A percentile compares a stretch with the other conserved stretches of the same genome.
Conservation (phyloP, 345 rosid species). For the Camelina sativa region DNA sequence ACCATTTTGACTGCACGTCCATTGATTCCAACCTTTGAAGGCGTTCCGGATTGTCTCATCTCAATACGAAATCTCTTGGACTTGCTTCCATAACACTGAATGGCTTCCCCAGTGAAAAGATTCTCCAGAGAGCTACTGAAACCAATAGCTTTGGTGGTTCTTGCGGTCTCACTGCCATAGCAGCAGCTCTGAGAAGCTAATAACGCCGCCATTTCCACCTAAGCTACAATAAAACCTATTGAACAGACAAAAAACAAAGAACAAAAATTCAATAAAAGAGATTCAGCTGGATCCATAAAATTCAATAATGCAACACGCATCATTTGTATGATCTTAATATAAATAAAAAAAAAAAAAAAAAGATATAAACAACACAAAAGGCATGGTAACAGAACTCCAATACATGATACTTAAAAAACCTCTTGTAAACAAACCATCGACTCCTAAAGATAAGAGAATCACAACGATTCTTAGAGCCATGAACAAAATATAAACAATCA, state of each 20-base stretch:
- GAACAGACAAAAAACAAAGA: neutral
- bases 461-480: neutral
- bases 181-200: conserved; percentile 86
- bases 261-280: neutral
- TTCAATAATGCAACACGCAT: too few relatives aligned
- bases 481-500: neutral
- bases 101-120: conserved; percentile 31
- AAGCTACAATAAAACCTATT: conserved; percentile 10
- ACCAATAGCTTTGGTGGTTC: conserved; percentile 53
- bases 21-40: conserved; percentile 57
- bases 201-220: conserved; percentile 65
- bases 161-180: conserved; percentile 50
- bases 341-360: too few relatives aligned
- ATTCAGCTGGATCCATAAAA: too few relatives aligned
- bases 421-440: conserved; percentile 8
- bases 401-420: neutral
- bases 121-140: conserved; percentile 62
- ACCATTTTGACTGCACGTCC: conserved; percentile 79
- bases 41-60: conserved; percentile 63
- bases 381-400: neutral
- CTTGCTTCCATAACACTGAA: conserved; percentile 33
- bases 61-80: conserved; percentile 51
- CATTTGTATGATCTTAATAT: too few relatives aligned
- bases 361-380: neutral
- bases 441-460: conserved; percentile 11